Evolutionary conservation across 2,329 filamentous ascomycete genomes (phyloP).

Genomic region (Coniella vitis): DNA sequence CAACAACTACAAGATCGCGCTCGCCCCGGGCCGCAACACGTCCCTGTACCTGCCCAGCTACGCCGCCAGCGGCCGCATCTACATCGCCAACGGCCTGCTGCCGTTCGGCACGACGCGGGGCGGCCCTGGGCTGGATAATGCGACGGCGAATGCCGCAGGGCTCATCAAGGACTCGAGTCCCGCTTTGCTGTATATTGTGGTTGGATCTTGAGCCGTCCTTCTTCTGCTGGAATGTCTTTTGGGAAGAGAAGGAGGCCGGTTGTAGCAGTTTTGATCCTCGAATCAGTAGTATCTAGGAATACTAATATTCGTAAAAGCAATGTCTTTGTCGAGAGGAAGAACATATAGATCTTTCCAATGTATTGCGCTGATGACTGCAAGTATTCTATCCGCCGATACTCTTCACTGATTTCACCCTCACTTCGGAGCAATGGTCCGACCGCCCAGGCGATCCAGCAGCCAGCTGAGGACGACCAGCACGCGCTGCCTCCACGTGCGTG

Average conservation of each 20-base stretch:
- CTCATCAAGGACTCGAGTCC: slow-evolving; percentile 5
- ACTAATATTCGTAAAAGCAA: too few relatives aligned
- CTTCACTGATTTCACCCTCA: too few relatives aligned
- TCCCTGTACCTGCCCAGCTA: slow-evolving; percentile 3
- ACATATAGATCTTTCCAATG: too few relatives aligned
- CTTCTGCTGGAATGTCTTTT: too few relatives aligned
- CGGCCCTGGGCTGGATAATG: not conserved
- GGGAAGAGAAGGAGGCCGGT: too few relatives aligned
- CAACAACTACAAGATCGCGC: not conserved
- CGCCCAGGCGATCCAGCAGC: slow-evolving; percentile 7
- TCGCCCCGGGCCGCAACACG: not conserved
- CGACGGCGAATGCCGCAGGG: slow-evolving; percentile 7
- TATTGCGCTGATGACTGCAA: too few relatives aligned
- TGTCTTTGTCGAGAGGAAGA: too few relatives aligned
- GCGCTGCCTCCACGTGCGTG: slow-evolving; percentile 8
- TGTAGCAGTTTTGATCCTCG: too few relatives aligned
- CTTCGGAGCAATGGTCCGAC: slow-evolving; percentile 9
- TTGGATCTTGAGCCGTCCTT: not conserved
- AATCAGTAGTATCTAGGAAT: too few relatives aligned
- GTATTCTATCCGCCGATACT: too few relatives aligned
- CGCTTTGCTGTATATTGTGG: not conserved
- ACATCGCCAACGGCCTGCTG: not conserved
- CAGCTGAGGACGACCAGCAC: slow-evolving; percentile 8
- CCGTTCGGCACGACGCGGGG: not conserved
- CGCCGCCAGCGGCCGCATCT: slow-evolving; percentile 1